Evolutionary conservation across 495 filamentous ascomycete species (phyloP), one percentile per base, ranked within the genome.

Genomic region (Staphylotrichum longicolle): DNA sequence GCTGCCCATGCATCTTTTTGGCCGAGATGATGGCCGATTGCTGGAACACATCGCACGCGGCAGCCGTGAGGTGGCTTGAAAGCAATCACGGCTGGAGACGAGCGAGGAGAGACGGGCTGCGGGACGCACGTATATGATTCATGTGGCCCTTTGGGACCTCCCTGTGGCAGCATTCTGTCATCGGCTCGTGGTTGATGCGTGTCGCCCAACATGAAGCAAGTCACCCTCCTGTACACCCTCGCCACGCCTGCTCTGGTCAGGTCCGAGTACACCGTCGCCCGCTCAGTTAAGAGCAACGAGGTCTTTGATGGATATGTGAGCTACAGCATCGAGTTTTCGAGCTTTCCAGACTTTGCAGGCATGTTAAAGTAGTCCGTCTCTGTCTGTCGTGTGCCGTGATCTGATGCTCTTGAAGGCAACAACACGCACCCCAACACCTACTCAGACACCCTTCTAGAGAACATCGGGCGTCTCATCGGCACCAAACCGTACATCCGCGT

Each of bases 311-410:
- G 75, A 27, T 86, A 84, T 63, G 78, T 86, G 48, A 82, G 80
- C 58, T 86, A 76, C 67, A 84, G 81, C 6, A 85, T 87, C 63
- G 83, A 87, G 68, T 82, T 85, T 52, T 72, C 82, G 1, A 85
- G 77, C 55, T 86, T 86, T 63, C 85, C 85, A 1, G 84, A 86
- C 60, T 86, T 82, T 65, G 83, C 84, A 30, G 84, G 84, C 72
- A 78, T 14, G 83, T 77, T 63, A 76, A 45, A 53, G 49, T 7
- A 7, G 34, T 33, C 7, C 3, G 12, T 1, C 14, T 56, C 12
- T 20, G 12, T 1, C 14, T 56, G 9, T 20, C 35, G 7, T 39
- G 15, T 6, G 3, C 20, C 15, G 6, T 57, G 8, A 10, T 10
- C 37, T 10, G 10, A 1, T 46, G 12, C 27, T 34, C 11, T 50